Conservation (phyloP, 768 basidiomycete species). For the Russula virescens region DNA sequence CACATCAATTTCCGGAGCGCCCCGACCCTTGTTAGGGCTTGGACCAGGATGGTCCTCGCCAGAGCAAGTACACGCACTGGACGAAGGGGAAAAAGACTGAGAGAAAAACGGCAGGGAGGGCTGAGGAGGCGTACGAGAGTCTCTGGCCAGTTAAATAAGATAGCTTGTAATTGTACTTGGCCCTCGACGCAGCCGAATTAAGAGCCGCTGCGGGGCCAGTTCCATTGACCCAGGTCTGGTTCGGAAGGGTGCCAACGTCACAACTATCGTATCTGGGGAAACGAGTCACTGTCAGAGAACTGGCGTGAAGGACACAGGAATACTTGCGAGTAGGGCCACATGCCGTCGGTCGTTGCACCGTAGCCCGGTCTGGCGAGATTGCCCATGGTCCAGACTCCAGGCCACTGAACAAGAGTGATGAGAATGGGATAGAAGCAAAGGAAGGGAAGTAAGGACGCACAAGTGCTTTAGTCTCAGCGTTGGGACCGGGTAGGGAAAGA, state of each 20-base stretch:
- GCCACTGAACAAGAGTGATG: constrained; percentile 48
- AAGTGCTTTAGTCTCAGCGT: constrained; percentile 44
- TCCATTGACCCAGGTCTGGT: constrained; percentile 44
- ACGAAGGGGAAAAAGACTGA: background rate
- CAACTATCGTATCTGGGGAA: constrained; percentile 44
- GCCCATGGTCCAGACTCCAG: constrained; percentile 85
- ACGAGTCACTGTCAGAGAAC: background rate
- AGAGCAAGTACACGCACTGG: constrained; percentile 69
- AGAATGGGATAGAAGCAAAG: background rate
- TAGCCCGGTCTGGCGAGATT: constrained; percentile 83
- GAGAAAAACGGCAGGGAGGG: background rate
- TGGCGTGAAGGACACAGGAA: background rate
- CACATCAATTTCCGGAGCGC: constrained; percentile 79
- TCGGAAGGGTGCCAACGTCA: constrained; percentile 53
- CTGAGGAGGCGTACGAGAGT: constrained; percentile 45
- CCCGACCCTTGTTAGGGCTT: constrained; percentile 44
- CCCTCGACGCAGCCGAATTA: constrained; percentile 41
- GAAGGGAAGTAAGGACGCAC: constrained; percentile 30
- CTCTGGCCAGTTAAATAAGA: constrained; percentile 77
- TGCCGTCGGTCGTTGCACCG: constrained; percentile 71
- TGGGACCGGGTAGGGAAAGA: constrained; percentile 53
- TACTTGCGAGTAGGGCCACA: constrained; percentile 74
- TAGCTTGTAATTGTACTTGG: constrained; percentile 51
- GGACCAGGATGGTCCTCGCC: constrained; percentile 79
- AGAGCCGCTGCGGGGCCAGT: constrained; percentile 58